Percentiles rank a stretch among this genome's conserved stretches.
phyloP scores from a whole-genome alignment of 202 grass and related monocot genomes.

The Carex arenaria region DNA sequence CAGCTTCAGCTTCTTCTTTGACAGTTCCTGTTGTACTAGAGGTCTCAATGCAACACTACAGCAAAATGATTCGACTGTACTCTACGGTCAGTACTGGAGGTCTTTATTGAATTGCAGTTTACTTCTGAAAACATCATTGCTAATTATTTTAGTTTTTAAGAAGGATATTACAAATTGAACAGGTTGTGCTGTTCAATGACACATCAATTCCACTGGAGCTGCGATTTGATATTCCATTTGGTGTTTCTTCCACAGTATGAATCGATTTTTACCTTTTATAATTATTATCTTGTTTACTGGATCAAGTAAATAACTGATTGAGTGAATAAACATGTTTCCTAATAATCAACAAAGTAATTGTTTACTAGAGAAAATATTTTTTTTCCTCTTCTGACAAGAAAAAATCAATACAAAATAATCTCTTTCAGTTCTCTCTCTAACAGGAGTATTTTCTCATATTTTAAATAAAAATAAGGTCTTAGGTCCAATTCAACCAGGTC shows the following conservation, averaged over 20 bases:
- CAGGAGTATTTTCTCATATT: not conserved
- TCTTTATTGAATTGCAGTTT: conserved; percentile 12
- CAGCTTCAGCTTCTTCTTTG: conserved; percentile 44
- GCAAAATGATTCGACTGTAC: conserved; percentile 84
- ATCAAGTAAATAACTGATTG: not conserved
- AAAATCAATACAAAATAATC: not conserved
- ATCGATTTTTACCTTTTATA: conserved; percentile 17
- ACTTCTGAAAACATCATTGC: conserved; percentile 3
- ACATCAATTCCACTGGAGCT: conserved; percentile 85
- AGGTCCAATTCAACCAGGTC: conserved; percentile 71
- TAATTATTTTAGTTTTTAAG: conserved; percentile 6
- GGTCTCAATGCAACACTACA: conserved; percentile 94
- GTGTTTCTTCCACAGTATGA: conserved; percentile 84
- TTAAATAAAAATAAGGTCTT: conserved; percentile 45
- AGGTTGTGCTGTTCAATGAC: conserved; percentile 89
- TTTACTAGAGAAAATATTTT: not conserved
- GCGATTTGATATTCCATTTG: conserved; percentile 91
- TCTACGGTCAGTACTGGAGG: conserved; percentile 55
- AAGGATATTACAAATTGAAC: conserved; percentile 7
- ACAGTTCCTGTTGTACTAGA: conserved; percentile 93
- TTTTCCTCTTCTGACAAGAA: not conserved
- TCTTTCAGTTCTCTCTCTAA: not conserved
- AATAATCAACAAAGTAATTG: not conserved
- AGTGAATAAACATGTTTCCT: not conserved
- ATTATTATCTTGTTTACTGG: not conserved